Evolutionary conservation across 2,329 filamentous ascomycete genomes (phyloP).

Genomic region (Kalaharituber pfeilii): DNA sequence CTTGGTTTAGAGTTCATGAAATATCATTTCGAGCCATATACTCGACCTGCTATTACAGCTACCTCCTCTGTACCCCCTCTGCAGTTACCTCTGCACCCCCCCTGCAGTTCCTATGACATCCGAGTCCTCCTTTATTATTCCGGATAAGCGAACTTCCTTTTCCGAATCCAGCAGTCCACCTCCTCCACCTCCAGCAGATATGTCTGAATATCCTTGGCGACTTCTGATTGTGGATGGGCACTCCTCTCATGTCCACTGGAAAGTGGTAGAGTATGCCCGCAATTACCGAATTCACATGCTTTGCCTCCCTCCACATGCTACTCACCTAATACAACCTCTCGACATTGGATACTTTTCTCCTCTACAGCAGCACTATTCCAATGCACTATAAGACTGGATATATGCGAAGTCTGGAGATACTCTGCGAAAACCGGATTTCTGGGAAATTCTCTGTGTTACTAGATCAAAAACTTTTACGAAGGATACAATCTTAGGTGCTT

Average conservation of each 20-base stretch:
- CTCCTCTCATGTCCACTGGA: constrained; percentile 10
- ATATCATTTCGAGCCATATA: constrained; percentile 8
- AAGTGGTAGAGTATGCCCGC: constrained; percentile 5
- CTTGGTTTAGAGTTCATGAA: constrained; percentile 6
- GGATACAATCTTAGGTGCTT: constrained; percentile 5
- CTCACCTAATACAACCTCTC: constrained; percentile 11
- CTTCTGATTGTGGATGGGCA: constrained; percentile 14
- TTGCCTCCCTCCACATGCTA: constrained; percentile 12
- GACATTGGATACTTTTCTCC: constrained; percentile 15
- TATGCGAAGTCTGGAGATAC: not conserved
- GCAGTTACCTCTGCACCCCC: too few relatives aligned
- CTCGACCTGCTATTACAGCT: too few relatives aligned
- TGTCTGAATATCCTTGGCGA: too few relatives aligned
- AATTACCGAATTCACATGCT: constrained; percentile 14
- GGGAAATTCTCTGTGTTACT: not conserved
- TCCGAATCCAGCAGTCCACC: not conserved
- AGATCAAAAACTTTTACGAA: not conserved
- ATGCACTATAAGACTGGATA: not conserved
- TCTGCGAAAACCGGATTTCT: constrained; percentile 5
- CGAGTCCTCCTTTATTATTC: too few relatives aligned
- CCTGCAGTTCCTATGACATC: too few relatives aligned
- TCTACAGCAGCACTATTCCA: constrained; percentile 2
- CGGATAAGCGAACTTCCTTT: not conserved
- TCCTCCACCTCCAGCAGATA: too few relatives aligned
- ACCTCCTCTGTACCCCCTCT: too few relatives aligned